phyloP scores from a whole-genome alignment of 1,284 basidiomycete species.

The Austroboletus rostrupii region DNA sequence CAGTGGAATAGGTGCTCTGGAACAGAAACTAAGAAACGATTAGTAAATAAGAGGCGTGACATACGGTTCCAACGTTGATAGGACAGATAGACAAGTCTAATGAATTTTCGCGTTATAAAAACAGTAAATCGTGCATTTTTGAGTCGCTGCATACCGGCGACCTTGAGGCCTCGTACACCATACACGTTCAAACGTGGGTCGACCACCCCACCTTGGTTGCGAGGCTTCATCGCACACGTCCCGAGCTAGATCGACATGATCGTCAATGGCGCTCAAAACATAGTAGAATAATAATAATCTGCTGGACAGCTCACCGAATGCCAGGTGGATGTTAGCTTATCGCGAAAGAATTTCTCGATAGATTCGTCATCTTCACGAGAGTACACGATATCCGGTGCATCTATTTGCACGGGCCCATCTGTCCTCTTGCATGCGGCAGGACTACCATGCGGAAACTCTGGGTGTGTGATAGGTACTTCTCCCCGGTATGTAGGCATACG shows the following conservation, averaged over 20 bases:
- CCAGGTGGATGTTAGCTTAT: slow-evolving; percentile 20
- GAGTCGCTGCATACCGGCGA: slow-evolving; percentile 21
- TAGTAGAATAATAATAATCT: no score
- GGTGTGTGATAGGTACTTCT: slow-evolving; percentile 44
- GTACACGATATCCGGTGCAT: slow-evolving; percentile 51
- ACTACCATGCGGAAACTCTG: slow-evolving; percentile 45
- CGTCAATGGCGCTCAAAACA: no score
- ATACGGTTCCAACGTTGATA: slow-evolving; percentile 28
- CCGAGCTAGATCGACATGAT: slow-evolving; percentile 17
- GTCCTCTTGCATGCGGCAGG: slow-evolving; percentile 35
- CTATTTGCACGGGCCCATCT: slow-evolving; percentile 36
- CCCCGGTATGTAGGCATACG: slow-evolving; percentile 56
- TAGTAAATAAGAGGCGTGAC: slow-evolving; percentile 1
- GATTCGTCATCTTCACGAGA: slow-evolving; percentile 52
- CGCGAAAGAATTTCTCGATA: slow-evolving; percentile 41
- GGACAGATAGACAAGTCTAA: slow-evolving; percentile 32
- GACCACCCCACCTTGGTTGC: slow-evolving; percentile 25
- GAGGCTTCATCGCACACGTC: slow-evolving; percentile 32
- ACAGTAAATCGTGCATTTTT: no score
- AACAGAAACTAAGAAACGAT: no score
- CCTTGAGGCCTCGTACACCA: slow-evolving; percentile 26
- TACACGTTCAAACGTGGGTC: slow-evolving; percentile 29
- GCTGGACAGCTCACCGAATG: slow-evolving; percentile 42
- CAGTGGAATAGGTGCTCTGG: no score
- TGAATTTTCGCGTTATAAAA: neutral